A percentile compares a stretch with the other conserved stretches of the same genome.
Conservation (phyloP, 306 rosid species). For the Amphicarpaea edgeworthii region DNA sequence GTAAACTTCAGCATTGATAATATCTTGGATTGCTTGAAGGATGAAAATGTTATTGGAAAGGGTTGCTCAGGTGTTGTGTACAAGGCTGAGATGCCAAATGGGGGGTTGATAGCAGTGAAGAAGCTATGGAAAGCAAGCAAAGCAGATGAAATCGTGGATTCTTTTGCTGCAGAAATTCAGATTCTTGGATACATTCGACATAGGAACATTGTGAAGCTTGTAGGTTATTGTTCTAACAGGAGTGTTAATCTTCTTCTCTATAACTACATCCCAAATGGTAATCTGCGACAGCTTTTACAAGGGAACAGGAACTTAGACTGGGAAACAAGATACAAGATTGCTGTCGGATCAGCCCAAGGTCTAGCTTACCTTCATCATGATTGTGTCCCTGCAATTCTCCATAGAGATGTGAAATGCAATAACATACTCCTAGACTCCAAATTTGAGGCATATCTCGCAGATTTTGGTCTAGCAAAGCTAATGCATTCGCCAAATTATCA, state of each 20-base stretch:
- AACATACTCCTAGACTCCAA: conserved; percentile 94
- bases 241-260: conserved; percentile 94
- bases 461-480: conserved; percentile 94
- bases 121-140: conserved; percentile 92
- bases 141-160: conserved; percentile 85
- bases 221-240: conserved; percentile 92
- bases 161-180: conserved; percentile 95
- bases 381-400: conserved; percentile 92
- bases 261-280: conserved; percentile 92
- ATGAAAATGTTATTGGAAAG: conserved; percentile 89
- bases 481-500: conserved; percentile 85
- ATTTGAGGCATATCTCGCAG: conserved; percentile 89
- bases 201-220: conserved; percentile 86
- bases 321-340: conserved; percentile 97
- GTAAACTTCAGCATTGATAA: conserved; percentile 78
- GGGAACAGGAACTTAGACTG: conserved; percentile 85
- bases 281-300: conserved; percentile 83
- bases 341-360: conserved; percentile 96
- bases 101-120: conserved; percentile 88
- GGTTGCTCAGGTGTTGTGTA: conserved; percentile 93
- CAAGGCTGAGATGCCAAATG: conserved; percentile 81
- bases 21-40: conserved; percentile 89
- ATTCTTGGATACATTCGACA: conserved; percentile 97
- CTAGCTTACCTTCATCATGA: conserved; percentile 96
- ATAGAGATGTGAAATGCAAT: conserved; percentile 97